Conservation (phyloP, 495 filamentous ascomycete species). For the Podospora didyma region DNA sequence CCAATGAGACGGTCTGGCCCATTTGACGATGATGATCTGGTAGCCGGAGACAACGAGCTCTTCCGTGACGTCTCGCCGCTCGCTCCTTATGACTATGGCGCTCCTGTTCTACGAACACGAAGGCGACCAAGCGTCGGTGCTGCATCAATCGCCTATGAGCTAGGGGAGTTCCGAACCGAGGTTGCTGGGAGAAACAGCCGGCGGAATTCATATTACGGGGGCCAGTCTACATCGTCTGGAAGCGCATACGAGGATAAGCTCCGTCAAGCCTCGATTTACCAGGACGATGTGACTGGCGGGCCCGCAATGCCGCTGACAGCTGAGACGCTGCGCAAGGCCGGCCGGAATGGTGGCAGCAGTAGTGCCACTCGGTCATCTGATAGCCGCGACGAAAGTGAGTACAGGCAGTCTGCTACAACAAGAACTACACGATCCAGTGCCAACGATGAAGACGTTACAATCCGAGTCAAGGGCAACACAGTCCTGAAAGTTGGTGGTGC, state of each 20-base stretch:
- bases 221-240: conserved; percentile 19
- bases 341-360: conserved; percentile 43
- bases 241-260: conserved; percentile 49
- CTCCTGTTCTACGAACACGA: conserved; percentile 10
- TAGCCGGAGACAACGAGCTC: conserved; percentile 19
- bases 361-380: conserved; percentile 48
- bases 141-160: conserved; percentile 19
- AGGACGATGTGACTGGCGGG: conserved; percentile 45
- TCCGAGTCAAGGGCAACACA: conserved; percentile 46
- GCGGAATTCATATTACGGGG: conserved; percentile 31
- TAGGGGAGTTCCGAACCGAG: conserved; percentile 23
- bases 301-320: conserved; percentile 43
- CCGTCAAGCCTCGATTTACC: conserved; percentile 42
- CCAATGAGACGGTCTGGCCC: conserved; percentile 27
- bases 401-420: conserved; percentile 50
- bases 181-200: conserved; percentile 22
- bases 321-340: conserved; percentile 43
- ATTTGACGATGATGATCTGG: conserved; percentile 34
- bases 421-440: conserved; percentile 47
- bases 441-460: conserved; percentile 50
- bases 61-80: conserved; percentile 32
- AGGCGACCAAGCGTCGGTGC: conserved; percentile 20
- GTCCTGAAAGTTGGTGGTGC: conserved; percentile 45
- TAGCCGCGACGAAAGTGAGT: conserved; percentile 56
- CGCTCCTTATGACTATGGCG: conserved; percentile 16